Evolutionary conservation across 164 flowering plant genomes (phyloP), one percentile per base, ranked within the genome.

Genomic region (Umbellularia californica): DNA sequence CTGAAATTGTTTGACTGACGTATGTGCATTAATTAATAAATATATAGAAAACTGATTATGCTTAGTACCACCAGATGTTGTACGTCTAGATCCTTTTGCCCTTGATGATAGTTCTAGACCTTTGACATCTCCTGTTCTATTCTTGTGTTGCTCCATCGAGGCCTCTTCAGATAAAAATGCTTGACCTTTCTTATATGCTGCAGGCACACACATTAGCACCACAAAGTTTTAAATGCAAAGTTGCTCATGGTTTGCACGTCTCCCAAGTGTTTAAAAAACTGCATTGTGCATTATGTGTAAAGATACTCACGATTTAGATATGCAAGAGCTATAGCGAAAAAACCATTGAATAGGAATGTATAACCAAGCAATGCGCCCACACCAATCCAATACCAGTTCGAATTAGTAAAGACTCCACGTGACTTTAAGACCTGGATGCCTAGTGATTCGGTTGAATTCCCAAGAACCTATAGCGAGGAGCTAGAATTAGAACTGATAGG

Each of bases 341-440:
- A 33, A 41, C 70, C 62, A 71, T 84, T 84, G 82, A 81, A 77
- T 20, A 84, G 74, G 50, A 78, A 22, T 14, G 69, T 41, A 63
- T 71, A 84, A 64, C 87, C 87, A 47, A 78, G 2, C 64, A 75
- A 70, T 58, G 85, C 84, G 23, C 78, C 80, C 2, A 69, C 72
- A 5, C 85, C 85, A 17, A 84, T 71, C 87, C 87, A 84, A 71
- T 81, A 84, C 87, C 87, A 84, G 58, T 78, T 75, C 41, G 82
- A 72, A 27, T 73, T 19, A 12, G 87, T 76, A 60, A 77, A 82
- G 65, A 81, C 60, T 33, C 85, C 87, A 55, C 87, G 85, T 51
- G 78, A 50, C 66, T 69, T 74, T 73, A 79, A 27, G 22, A 76
- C 60, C 28, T 19, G 30, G 27, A 69, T 58, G 47, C 87, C 87